Percentiles rank a stretch among this genome's conserved stretches.
phyloP scores from a whole-genome alignment of 306 rosid species.

The Fragaria vesca region DNA sequence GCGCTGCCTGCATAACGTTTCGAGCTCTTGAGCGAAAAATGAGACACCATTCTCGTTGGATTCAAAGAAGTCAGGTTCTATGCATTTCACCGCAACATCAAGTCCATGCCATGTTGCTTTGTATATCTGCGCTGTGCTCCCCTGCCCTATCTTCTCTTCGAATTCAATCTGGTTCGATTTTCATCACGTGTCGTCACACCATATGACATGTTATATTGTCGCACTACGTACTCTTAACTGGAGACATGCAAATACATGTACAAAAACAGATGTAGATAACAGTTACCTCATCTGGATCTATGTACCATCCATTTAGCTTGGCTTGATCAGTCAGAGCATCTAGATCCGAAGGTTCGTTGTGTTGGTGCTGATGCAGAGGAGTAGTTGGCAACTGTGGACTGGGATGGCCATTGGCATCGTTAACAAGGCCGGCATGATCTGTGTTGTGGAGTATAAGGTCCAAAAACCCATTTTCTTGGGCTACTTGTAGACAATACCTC shows the following conservation, averaged over 20 bases:
- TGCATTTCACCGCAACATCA: constrained; percentile 80
- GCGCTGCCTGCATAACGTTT: constrained; percentile 62
- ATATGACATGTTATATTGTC: not conserved
- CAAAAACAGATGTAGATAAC: not conserved
- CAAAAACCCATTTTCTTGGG: constrained; percentile 75
- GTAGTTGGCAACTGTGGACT: constrained; percentile 16
- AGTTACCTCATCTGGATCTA: constrained; percentile 60
- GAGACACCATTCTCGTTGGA: constrained; percentile 46
- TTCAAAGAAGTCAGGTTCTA: constrained; percentile 46
- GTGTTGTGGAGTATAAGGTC: constrained; percentile 33
- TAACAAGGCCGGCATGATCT: not conserved
- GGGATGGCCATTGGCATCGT: not conserved
- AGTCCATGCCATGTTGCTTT: constrained; percentile 69
- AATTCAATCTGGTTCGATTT: constrained; percentile 42
- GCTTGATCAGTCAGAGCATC: constrained; percentile 47
- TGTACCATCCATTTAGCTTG: constrained; percentile 66
- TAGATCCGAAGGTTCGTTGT: constrained; percentile 37
- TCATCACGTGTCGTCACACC: not conserved
- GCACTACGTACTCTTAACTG: not conserved
- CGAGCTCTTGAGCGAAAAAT: constrained; percentile 65
- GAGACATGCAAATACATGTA: not conserved
- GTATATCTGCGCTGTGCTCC: constrained; percentile 64
- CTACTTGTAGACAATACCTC: constrained; percentile 65
- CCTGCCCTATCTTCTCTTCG: constrained; percentile 66
- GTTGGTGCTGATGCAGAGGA: constrained; percentile 15